Percentiles rank a stretch among this genome's conserved stretches.
These are phyloP conservation scores for Solanum hybrid DNA, from an alignment of 305 asterid species.

Conservation along the genomic window DNA sequence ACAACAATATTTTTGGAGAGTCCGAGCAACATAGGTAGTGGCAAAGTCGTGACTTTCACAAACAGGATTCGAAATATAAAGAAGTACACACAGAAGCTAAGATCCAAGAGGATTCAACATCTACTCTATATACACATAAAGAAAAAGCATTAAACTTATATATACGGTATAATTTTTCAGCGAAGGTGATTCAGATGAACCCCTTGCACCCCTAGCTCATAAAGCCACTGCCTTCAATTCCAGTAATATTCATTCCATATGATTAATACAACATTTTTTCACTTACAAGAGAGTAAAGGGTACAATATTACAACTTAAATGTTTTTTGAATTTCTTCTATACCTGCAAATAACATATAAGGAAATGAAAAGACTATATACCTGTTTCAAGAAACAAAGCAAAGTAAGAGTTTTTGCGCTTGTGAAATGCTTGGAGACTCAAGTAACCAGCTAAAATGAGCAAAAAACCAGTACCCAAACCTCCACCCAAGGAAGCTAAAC, in stretches of 20 bases:
- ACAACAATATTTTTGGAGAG: not conserved
- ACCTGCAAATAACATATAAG: not conserved
- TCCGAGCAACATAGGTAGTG: not conserved
- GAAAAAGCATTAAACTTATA: not conserved
- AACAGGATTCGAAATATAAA: not conserved
- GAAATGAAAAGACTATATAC: slow-evolving; percentile 17
- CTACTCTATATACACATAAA: not conserved
- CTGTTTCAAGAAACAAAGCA: slow-evolving; percentile 65
- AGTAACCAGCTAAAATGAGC: slow-evolving; percentile 77
- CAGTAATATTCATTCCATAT: not conserved
- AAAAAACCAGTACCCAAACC: slow-evolving; percentile 70
- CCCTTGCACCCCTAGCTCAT: too few relatives aligned
- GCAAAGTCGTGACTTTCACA: not conserved
- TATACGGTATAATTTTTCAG: not conserved
- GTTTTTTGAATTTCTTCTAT: not conserved
- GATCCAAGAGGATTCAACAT: not conserved
- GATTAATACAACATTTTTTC: not conserved
- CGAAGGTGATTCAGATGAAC: not conserved
- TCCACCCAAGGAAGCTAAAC: slow-evolving; percentile 76
- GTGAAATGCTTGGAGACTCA: slow-evolving; percentile 81
- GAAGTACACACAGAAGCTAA: not conserved
- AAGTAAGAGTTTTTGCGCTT: slow-evolving; percentile 74
- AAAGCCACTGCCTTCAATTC: not conserved
- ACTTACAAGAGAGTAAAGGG: not conserved
- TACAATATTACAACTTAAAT: not conserved